Base-by-base conservation (phyloP, 306 rosid genomes). In the Adenanthera pavonina region DNA sequence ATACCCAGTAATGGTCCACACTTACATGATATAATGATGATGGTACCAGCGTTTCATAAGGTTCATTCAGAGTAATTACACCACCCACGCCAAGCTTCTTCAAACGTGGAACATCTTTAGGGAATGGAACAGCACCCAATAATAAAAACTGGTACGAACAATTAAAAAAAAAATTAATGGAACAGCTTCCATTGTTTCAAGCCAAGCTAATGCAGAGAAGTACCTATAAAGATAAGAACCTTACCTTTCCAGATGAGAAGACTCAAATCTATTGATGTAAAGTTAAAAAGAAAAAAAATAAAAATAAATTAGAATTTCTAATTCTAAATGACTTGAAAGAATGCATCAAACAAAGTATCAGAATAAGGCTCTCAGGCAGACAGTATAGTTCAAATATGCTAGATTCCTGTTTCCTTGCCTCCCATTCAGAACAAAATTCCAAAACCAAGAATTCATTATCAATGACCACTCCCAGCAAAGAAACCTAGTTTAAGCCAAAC, bases 51-150 rank as follows among this genome's bases (percentile, higher is more conserved):
- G 99, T 95, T 86, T 95, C 98, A 49, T 95, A 95, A 54, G 98
- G 87, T 83, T 95, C 98, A 51, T 95, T 95, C 75, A 95, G 89
- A 66, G 99, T 95, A 87, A 95, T 95, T 43, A 95, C 99, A 52
- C 93, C 98, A 17, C 99, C 98, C 84, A 95, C 98, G 69, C 99
- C 99, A 33, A 93, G 96, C 80, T 80, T 70, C 91, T 95, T 95
- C 93, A 95, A 87, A 8, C 85, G 92, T 7, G 99, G 99, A 75
- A 95, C 99, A 57, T 95, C 91, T 69, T 92, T 95, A 51, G 98
- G 98, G 78, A 95, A 95, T 35, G 99, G 99, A 73, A 95, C 99
- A 8, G 99, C 98, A 10, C 98, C 99, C 38, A 95, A 85, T 17
- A 95, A 80, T 59, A 95, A 87, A 90, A 87, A 93, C 99, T 95